A percentile compares a stretch with the other conserved stretches of the same genome.
These are phyloP conservation scores for Silene vulgaris DNA, from an alignment of 179 eudicot genomes.

Conservation along the genomic window DNA sequence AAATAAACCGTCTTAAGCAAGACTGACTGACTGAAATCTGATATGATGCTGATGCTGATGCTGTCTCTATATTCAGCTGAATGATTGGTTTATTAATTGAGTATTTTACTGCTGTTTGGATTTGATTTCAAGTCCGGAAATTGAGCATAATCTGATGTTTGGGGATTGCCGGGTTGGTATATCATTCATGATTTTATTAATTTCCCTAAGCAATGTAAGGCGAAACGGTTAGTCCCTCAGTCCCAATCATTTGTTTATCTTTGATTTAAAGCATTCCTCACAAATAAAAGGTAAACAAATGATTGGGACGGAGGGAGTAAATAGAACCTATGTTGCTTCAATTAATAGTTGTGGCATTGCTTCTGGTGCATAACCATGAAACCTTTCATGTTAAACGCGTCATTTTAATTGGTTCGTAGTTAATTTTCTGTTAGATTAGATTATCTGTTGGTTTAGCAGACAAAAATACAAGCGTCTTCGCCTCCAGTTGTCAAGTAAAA, in stretches of 20 bases:
- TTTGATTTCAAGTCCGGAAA: not conserved
- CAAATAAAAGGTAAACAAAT: no score
- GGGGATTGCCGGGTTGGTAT: not conserved
- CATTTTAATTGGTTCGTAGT: not conserved
- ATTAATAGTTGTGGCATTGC: not conserved
- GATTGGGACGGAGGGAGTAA: no score
- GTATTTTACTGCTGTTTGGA: not conserved
- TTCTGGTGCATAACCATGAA: not conserved
- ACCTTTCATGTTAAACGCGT: not conserved
- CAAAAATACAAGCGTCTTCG: not conserved
- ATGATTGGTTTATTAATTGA: not conserved
- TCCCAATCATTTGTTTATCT: no score
- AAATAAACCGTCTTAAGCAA: no score
- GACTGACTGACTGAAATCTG: no score
- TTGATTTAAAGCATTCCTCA: no score
- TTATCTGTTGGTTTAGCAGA: not conserved
- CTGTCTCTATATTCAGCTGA: conserved; percentile 1
- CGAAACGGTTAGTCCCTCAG: no score
- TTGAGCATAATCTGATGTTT: not conserved
- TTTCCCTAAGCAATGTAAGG: not conserved
- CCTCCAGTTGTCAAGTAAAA: not conserved
- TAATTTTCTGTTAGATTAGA: not conserved
- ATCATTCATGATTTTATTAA: not conserved
- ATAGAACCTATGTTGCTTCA: not conserved
- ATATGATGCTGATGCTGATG: not conserved